Evolutionary conservation across 106 monocot species (phyloP), one percentile per base, ranked within the genome.

Genomic region (Allium cepa): DNA sequence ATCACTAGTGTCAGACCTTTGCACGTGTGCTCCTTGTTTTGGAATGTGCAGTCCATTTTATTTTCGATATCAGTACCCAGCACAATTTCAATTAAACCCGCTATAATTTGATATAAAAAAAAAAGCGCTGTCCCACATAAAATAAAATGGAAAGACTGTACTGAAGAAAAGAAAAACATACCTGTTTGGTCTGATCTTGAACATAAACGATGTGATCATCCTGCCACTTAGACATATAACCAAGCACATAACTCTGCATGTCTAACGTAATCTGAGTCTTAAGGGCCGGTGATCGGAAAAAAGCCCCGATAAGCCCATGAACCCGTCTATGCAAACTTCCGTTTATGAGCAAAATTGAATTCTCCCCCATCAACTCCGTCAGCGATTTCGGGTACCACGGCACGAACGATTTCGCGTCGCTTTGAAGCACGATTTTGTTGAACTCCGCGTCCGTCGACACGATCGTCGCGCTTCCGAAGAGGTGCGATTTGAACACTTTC

Each of bases 371-470:
- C 65, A 99, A 65, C 59, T 93, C 99, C 8, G 81, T 81, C 49
- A 99, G 68, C 0, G 99, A 99, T 46, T 78, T 82, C 1, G 99
- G 99, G 68, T 99, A 99, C 66, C 72, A 89, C 3, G 99, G 93
- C 50, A 99, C 99, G 61, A 99, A 93, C 3, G 74, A 26, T 22
- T 55, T 69, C 7, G 82, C 85, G 51, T 93, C 99, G 73, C 90
- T 83, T 15, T 89, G 90, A 26, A 99, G 79, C 9, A 93, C 87
- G 7, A 79, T 53, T 26, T 89, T 59, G 74, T 75, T 99, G 45
- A 99, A 84, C 57, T 99, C 99, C 0, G 92, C 87, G 53, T 93
- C 93, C 9, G 87, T 87, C 16, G 99, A 93, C 46, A 99, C 93
- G 45, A 90, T 79, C 2, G 93, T 85, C 16, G 89, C 79, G 51